phyloP scores from a whole-genome alignment of 75 land plant genomes.

The Pinus tabuliformis region DNA sequence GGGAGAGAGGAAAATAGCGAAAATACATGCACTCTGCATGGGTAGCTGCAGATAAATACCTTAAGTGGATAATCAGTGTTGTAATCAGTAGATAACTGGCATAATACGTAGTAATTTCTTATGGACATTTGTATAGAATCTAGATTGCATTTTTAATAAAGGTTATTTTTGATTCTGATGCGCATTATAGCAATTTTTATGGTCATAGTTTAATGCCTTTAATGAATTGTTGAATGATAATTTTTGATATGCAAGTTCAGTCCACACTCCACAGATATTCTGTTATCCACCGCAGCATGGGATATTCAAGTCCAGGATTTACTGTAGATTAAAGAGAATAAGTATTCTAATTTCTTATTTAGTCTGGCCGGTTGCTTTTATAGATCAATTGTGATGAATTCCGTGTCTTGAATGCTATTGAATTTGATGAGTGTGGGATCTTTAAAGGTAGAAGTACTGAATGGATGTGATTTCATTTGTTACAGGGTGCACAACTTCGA shows the following conservation, averaged over 20 bases:
- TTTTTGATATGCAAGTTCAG: neutral
- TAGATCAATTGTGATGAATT: neutral
- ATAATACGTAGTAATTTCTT: neutral
- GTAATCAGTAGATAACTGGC: too few relatives aligned
- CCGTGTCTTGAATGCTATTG: neutral
- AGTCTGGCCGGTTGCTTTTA: neutral
- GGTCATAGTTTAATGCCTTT: neutral
- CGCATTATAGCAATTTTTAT: neutral
- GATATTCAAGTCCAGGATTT: neutral
- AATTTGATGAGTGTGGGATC: neutral
- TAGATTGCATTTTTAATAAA: neutral
- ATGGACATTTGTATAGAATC: neutral
- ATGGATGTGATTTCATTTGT: conserved; percentile 1
- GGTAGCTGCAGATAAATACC: neutral
- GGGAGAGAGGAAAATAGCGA: neutral
- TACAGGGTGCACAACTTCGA: conserved; percentile 90
- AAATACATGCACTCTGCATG: neutral
- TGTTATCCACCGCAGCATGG: neutral
- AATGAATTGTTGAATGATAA: neutral
- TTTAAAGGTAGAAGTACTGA: conserved; percentile 5
- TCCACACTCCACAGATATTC: neutral
- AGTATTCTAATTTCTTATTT: too few relatives aligned
- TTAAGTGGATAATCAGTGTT: neutral
- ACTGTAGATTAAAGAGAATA: neutral
- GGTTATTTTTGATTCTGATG: neutral